Percentiles rank a stretch among this genome's conserved stretches.
These are phyloP conservation scores for Hanseniaspora valbyensis DNA, from an alignment of 805 yeast species.

Conservation along the genomic window DNA sequence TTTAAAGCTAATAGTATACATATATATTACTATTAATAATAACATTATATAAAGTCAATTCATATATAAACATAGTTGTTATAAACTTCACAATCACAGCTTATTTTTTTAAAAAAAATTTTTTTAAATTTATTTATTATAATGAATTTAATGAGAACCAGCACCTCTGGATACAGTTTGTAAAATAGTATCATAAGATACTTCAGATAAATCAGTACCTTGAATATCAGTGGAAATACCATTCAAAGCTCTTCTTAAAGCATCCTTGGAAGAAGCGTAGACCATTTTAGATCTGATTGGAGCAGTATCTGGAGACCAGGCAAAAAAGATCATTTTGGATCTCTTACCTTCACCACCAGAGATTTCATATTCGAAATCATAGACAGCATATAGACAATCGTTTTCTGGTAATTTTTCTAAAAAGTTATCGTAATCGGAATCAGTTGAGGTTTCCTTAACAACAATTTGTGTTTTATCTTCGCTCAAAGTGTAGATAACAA, in stretches of 20 bases:
- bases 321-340: constrained; percentile 56
- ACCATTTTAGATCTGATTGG: constrained; percentile 94
- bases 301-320: constrained; percentile 98
- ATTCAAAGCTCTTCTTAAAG: constrained; percentile 91
- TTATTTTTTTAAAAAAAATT: too few relatives aligned
- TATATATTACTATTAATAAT: too few relatives aligned
- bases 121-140: not conserved
- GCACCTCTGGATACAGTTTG: constrained; percentile 82
- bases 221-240: constrained; percentile 92
- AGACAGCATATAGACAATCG: constrained; percentile 92
- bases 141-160: constrained; percentile 38
- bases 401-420: constrained; percentile 84
- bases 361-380: constrained; percentile 91
- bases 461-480: constrained; percentile 82
- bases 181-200: constrained; percentile 83
- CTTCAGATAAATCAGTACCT: constrained; percentile 97
- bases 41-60: too few relatives aligned
- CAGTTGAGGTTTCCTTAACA: constrained; percentile 73
- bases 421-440: constrained; percentile 70
- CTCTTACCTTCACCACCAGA: constrained; percentile 90
- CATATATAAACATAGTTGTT: too few relatives aligned
- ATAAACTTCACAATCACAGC: too few relatives aligned
- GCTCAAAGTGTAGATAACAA: constrained; percentile 68
- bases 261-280: constrained; percentile 96
- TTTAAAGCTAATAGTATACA: too few relatives aligned